A percentile compares a stretch with the other conserved stretches of the same genome.
Conservation (phyloP, 768 basidiomycete genomes). For the Myochromella boudieri region DNA sequence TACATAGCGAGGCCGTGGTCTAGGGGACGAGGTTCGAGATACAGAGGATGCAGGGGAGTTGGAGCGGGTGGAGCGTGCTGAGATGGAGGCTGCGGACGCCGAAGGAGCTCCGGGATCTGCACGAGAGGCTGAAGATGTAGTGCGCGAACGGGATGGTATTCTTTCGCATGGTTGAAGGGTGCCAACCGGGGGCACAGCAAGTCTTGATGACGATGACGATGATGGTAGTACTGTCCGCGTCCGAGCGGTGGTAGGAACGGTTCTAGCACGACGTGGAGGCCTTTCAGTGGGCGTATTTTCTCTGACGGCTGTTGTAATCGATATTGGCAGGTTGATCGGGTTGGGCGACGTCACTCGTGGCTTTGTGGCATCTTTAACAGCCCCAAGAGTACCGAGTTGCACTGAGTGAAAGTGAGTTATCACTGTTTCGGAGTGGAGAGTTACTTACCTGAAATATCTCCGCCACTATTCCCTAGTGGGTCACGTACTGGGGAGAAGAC, state of each 20-base stretch:
- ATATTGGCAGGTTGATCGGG: no score
- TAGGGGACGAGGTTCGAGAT: conserved; percentile 28
- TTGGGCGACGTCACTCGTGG: no score
- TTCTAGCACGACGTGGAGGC: conserved; percentile 29
- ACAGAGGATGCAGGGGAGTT: conserved; percentile 13
- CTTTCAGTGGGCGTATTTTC: conserved; percentile 20
- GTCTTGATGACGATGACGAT: no score
- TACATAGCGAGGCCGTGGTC: conserved; percentile 15
- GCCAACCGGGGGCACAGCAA: neutral
- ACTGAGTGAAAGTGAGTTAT: conserved; percentile 16
- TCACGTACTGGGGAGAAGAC: conserved; percentile 40
- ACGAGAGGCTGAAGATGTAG: conserved; percentile 12
- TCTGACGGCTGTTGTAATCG: no score
- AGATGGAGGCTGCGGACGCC: conserved; percentile 5
- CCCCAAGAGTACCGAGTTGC: conserved; percentile 22
- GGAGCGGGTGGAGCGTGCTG: conserved; percentile 15
- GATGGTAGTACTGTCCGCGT: conserved; percentile 20
- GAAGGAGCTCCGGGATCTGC: conserved; percentile 16
- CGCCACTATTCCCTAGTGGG: conserved; percentile 35
- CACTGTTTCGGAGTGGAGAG: neutral
- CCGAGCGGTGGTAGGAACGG: conserved; percentile 22
- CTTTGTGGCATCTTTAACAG: no score
- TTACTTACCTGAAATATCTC: conserved; percentile 29
- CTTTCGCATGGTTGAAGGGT: conserved; percentile 3
- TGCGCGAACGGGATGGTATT: conserved; percentile 2